Evolutionary conservation across 331 rosid genomes (phyloP), one percentile per base, ranked within the genome.

Genomic region (Rhamnella rubrinervis): DNA sequence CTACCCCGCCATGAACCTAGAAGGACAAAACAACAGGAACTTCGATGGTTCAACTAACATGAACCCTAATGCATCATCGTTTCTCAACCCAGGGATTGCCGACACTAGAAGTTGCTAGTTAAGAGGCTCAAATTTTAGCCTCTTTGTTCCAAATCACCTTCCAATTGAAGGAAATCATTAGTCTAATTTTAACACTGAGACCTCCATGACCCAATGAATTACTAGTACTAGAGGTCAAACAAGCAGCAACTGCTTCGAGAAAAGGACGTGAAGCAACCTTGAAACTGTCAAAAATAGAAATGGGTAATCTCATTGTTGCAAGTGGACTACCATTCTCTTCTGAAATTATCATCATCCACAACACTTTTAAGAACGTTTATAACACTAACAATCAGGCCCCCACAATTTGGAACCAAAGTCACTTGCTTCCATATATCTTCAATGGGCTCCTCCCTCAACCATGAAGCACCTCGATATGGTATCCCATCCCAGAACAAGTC

Each of bases 151-250:
- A 23, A 23, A 23, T 23, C 23, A 23, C 23, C 23, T 23, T 23
- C 1, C 23, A 23, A 23, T 23, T 23, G 23, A 23, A 23, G 23
- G 23, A 23, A 23, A 23, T 23, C 23, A 23, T 23, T 1, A 23
- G 1, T 14, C 98, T 96, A 55, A 90, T 93, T 37, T 93, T 92
- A 17, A 93, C 97, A 39, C 95, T 85, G 23, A 97, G 98, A 71
- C 98, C 98, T 75, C 90, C 96, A 0, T 95, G 98, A 10, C 98
- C 98, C 69, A 90, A 75, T 35, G 97, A 93, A 76, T 88, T 90
- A n/a, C 97, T 96, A 0, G 97, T 88, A 40, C 98, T 97, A 52
- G 88, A 78, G 50, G 98, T 93, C 50, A 85, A 76, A 59, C 89
- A 87, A 74, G 97, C 95, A 46, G 95, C 86, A 49, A 90, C 57